Evolutionary conservation across 164 flowering plant species (phyloP), one percentile per base, ranked within the genome.

Genomic region (Chloranthus sessilifolius): DNA sequence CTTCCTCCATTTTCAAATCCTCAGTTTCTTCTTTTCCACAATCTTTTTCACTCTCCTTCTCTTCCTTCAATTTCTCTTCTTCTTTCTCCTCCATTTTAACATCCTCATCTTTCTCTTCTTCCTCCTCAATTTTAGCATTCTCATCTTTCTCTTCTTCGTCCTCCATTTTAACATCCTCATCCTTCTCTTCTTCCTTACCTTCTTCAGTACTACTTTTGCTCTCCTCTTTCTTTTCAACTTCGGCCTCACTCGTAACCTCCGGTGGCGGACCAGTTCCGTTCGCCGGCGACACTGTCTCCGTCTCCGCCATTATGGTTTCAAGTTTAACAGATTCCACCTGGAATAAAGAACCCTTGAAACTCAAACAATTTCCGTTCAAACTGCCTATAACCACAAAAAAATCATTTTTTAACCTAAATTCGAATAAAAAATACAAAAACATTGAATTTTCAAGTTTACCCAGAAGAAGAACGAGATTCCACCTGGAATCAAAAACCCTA

Each of bases 291-390:
- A 25, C 25, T 38, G 47, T 29, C 50, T 60, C 70, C 9, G 21
- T 44, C 28, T 56, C 65, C 7, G 26, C 64, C 70, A 65, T 65
- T 21, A 26, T 17, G 9, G 8, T 15, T 25, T 24, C 27, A 12
- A 44, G 8, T 25, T 29, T 31, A 24, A 7, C 25, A 44, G 21
- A 21, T 8, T 11, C 10, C 14, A 24, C 26, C 15, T 29, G 23
- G 19, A 30, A 44, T 14, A 1, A 6, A 7, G 23, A 42, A 43
- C 25, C 43, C 20, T 28, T 23, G 20, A 24, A 24, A 29, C 24
- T 14, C 23, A 39, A 7, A 40, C 9, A 9, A 15, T 3, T 26
- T 41, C 12, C 21, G 8, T 16, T 10, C 14, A 24, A 6, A 8
- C 4, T 10, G 7, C 9, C 12, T 44, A 6, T 5, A 44, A 15